Evolutionary conservation across 441 rosid species (phyloP), one percentile per base, ranked within the genome.

Genomic region (Eutrema salsugineum): DNA sequence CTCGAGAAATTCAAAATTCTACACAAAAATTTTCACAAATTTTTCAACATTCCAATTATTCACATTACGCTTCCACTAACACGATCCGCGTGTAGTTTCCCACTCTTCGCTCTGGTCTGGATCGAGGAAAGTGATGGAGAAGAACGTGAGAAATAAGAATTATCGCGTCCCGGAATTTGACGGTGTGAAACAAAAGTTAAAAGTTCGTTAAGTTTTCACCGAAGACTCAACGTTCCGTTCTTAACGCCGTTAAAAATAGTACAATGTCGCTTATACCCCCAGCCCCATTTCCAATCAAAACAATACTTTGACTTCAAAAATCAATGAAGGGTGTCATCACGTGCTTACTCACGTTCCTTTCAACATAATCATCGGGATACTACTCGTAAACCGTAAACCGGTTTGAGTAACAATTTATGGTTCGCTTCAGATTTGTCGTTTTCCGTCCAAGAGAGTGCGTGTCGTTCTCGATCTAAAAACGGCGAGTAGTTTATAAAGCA

Each of bases 201-300:
- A 64, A 22, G 51, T 59, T 58, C 69, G 74, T 70, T 50, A 60
- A 70, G 3, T 24, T 63, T 32, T 11, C 63, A 69, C 50, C 6
- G 0, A 24, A 16, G 27, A 43, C 19, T 68, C 46, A 28, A 53
- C 70, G 70, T 46, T 30, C 32, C 42, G 2, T 42, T 22, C 11
- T 55, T 40, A 51, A 78, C 77, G 74, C 74, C 75, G 77, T 73
- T 32, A 42, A 36, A 36, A 5, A 5, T 1, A 1, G 5, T 0
- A 8, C 20, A 72, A 73, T 77, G 42, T 38, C 66, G 12, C 8
- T 32, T 56, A 11, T 46, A 30, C 36, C 80, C 82, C 43, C 38
- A 6, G 39, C 30, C 7, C 15, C n/a, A 16, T 48, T 35, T 3
- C 63, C 12, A 54, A 46, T 19, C 5, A 27, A 5, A 55, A 54